A percentile compares a stretch with the other conserved stretches of the same genome.
These are phyloP conservation scores for Kwoniella botswanensis DNA, from an alignment of 768 basidiomycete species.

Conservation along the genomic window DNA sequence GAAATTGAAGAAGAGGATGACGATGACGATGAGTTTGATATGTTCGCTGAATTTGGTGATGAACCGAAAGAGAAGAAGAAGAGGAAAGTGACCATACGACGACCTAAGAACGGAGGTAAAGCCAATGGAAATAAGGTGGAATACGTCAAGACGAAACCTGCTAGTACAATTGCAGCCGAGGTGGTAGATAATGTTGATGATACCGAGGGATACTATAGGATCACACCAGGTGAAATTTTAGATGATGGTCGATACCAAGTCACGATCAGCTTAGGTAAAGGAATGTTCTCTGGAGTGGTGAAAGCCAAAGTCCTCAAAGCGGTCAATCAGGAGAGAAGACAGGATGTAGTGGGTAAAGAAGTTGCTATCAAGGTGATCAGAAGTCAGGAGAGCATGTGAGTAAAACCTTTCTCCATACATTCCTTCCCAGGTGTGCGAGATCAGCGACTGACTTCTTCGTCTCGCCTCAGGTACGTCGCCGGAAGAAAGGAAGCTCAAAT, in stretches of 20 bases:
- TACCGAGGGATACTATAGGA: conserved; percentile 91
- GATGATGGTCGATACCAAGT: conserved; percentile 93
- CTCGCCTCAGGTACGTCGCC: conserved; percentile 77
- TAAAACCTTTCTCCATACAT: conserved; percentile 24
- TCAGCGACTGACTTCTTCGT: conserved; percentile 7
- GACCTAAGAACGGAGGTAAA: conserved; percentile 28
- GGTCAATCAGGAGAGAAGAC: conserved; percentile 60
- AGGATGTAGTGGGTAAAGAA: conserved; percentile 68
- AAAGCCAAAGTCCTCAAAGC: conserved; percentile 77
- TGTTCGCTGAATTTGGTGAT: conserved; percentile 75
- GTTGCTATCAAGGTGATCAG: conserved; percentile 98
- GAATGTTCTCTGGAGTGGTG: conserved; percentile 98
- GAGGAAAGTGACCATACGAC: conserved; percentile 35
- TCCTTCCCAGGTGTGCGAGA: not conserved
- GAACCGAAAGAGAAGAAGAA: conserved; percentile 64
- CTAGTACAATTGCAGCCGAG: conserved; percentile 61
- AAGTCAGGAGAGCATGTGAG: conserved; percentile 94
- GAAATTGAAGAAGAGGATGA: conserved; percentile 48
- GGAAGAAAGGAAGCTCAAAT: conserved; percentile 91
- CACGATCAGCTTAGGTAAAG: conserved; percentile 91
- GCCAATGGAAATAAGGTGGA: conserved; percentile 63
- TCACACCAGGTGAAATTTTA: conserved; percentile 91
- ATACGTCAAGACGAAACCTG: conserved; percentile 24
- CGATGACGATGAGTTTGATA: conserved; percentile 72
- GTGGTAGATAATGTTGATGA: conserved; percentile 86